A percentile compares a stretch with the other conserved stretches of the same genome.
These are phyloP conservation scores for Venturia nashicola DNA, from an alignment of 2,329 filamentous ascomycete genomes.

Conservation along the genomic window DNA sequence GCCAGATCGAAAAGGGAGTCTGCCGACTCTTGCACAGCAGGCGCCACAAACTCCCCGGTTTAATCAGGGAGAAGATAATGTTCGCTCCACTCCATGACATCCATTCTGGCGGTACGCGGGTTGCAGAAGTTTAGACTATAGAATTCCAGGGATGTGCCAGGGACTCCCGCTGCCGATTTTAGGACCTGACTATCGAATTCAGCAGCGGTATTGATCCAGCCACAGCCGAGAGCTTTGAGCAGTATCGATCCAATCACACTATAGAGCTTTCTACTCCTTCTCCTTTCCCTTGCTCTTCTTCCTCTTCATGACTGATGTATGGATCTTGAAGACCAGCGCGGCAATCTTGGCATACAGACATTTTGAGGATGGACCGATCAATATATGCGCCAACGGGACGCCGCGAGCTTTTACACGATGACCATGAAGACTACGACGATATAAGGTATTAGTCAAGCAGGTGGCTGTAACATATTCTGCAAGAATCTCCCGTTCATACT, in stretches of 20 bases:
- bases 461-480: not conserved
- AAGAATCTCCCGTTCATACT: not conserved
- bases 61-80: not conserved
- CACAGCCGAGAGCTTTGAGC: not conserved
- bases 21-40: not conserved
- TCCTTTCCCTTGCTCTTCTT: not conserved
- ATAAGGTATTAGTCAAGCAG: not conserved
- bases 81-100: not conserved
- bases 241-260: too few species aligned
- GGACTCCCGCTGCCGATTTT: not conserved
- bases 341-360: not conserved
- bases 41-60: not conserved
- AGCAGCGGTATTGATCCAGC: not conserved
- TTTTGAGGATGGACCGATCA: not conserved
- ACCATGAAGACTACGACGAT: not conserved
- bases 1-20: not conserved
- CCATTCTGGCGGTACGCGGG: not conserved
- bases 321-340: not conserved
- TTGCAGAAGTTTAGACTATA: not conserved
- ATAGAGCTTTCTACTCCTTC: too few species aligned
- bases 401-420: not conserved
- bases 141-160: not conserved
- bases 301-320: not conserved
- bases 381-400: not conserved
- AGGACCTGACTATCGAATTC: not conserved